Conservation (phyloP, 192 early-diverging fungal species). For the Lobosporangium transversale region DNA sequence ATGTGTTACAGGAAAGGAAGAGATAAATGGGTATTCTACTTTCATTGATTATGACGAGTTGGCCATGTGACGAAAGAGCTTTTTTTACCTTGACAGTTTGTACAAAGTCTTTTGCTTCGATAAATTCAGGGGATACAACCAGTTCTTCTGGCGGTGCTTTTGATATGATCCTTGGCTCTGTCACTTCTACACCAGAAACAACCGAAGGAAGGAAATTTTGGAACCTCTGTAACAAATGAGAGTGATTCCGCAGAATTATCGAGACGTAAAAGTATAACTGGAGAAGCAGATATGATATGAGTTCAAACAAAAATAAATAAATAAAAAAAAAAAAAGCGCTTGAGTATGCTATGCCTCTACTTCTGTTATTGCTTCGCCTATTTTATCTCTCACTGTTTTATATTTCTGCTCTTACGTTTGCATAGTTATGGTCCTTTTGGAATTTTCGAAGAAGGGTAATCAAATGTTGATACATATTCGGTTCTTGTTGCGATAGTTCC, state of each 20-base stretch:
- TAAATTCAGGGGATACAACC: constrained; percentile 47
- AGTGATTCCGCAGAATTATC: constrained; percentile 43
- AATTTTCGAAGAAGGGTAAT: constrained; percentile 48
- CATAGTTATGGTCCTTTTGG: constrained; percentile 46
- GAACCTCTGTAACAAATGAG: constrained; percentile 44
- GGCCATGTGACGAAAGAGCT: no score
- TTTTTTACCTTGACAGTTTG: constrained; percentile 44
- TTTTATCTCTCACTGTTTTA: no score
- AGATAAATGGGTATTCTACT: not conserved
- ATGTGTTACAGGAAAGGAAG: not conserved
- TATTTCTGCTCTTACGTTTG: constrained; percentile 35
- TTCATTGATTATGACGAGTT: no score
- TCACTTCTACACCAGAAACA: constrained; percentile 18
- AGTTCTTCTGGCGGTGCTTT: constrained; percentile 52
- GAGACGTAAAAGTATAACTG: constrained; percentile 51
- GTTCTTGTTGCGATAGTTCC: constrained; percentile 43
- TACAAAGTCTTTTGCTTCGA: constrained; percentile 52
- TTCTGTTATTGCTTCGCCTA: no score
- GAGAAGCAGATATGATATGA: not conserved
- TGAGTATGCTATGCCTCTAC: not conserved
- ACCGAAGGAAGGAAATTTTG: constrained; percentile 42
- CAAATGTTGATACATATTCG: constrained; percentile 51
- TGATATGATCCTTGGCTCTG: constrained; percentile 37
- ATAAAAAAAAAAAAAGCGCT: not conserved
- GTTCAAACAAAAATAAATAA: not conserved